Conservation (phyloP, 495 filamentous ascomycete species). For the Daldinia decipiens region DNA sequence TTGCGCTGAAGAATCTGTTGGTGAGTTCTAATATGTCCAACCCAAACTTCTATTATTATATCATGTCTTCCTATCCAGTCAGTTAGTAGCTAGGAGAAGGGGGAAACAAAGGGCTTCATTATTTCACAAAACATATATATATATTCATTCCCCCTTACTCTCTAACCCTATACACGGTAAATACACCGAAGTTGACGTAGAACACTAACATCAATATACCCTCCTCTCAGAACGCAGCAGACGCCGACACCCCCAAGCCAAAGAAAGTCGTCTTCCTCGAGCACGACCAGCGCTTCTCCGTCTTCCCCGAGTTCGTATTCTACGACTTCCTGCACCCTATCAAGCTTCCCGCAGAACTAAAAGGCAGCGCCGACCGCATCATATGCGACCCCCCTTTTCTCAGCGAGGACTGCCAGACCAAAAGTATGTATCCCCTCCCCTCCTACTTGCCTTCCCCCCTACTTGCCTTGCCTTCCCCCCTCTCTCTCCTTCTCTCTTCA, state of each 20-base stretch:
- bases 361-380: slow-evolving; percentile 71
- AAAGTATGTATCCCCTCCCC: slow-evolving; percentile 58
- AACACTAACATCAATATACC: slow-evolving; percentile 3
- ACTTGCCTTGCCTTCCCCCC: background rate
- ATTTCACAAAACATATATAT: too few species aligned
- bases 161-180: too few species aligned
- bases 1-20: slow-evolving; percentile 74
- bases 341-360: slow-evolving; percentile 68
- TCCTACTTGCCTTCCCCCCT: background rate
- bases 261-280: slow-evolving; percentile 70
- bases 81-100: too few species aligned
- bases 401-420: slow-evolving; percentile 82
- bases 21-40: slow-evolving; percentile 50
- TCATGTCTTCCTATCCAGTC: too few species aligned
- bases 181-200: too few species aligned
- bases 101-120: too few species aligned
- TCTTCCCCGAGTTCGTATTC: slow-evolving; percentile 74
- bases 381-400: slow-evolving; percentile 83
- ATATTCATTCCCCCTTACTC: too few species aligned
- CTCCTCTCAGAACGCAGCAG: slow-evolving; percentile 43
- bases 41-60: too few species aligned
- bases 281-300: slow-evolving; percentile 74
- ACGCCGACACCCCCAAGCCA: slow-evolving; percentile 53
- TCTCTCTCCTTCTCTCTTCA: background rate
- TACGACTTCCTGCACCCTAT: slow-evolving; percentile 78